Percentiles rank a stretch among this genome's conserved stretches.
These are phyloP conservation scores for Lathyrus sativus DNA, from an alignment of 306 rosid genomes.

Conservation along the genomic window DNA sequence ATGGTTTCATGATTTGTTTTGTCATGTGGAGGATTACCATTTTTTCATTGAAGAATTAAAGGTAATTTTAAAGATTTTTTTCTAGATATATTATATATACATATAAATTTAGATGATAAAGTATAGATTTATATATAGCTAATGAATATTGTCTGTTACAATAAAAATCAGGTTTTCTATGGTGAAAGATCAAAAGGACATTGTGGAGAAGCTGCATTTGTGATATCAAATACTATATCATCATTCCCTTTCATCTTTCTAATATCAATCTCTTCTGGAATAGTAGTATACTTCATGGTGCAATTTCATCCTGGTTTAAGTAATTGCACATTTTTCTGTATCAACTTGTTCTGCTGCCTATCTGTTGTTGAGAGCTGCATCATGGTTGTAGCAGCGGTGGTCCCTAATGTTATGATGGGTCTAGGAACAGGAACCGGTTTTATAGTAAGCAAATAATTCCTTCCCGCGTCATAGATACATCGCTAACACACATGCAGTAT, in stretches of 20 bases:
- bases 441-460: conserved; percentile 38
- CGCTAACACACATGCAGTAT: not conserved
- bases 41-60: conserved; percentile 80
- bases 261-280: conserved; percentile 49
- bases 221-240: conserved; percentile 50
- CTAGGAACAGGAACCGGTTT: conserved; percentile 44
- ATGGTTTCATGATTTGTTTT: conserved; percentile 68
- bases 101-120: not conserved
- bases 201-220: conserved; percentile 52
- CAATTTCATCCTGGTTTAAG: conserved; percentile 49
- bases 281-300: conserved; percentile 50
- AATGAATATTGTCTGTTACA: not conserved
- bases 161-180: conserved; percentile 45
- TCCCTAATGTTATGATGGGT: conserved; percentile 50
- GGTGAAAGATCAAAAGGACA: conserved; percentile 56
- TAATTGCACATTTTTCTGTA: conserved; percentile 47
- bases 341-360: conserved; percentile 51
- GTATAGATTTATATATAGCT: not conserved
- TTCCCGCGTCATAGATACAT: not conserved
- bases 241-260: conserved; percentile 52
- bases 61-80: conserved; percentile 33
- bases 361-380: conserved; percentile 44
- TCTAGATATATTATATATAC: too few species aligned
- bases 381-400: conserved; percentile 43
- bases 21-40: conserved; percentile 80